Evolutionary conservation across 495 filamentous ascomycete genomes (phyloP).

Genomic region (Haplographium delicatum): DNA sequence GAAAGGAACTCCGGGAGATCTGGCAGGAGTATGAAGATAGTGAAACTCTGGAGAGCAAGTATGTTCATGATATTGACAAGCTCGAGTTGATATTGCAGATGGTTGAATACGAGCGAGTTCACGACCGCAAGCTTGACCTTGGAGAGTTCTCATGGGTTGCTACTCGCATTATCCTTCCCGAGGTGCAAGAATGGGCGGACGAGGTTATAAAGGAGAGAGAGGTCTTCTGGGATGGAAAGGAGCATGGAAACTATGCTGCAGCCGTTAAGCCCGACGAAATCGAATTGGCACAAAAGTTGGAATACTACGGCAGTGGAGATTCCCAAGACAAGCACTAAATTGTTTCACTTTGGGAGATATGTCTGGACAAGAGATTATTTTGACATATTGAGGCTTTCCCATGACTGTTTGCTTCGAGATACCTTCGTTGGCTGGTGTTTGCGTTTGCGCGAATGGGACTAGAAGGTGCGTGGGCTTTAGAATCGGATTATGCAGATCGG

Average conservation of each 20-base stretch:
- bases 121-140: conserved; percentile 56
- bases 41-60: conserved; percentile 73
- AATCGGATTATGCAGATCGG: too few relatives aligned
- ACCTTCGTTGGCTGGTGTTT: neutral
- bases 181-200: conserved; percentile 74
- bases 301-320: conserved; percentile 12
- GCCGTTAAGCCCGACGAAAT: conserved; percentile 3
- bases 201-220: conserved; percentile 72
- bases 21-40: conserved; percentile 95
- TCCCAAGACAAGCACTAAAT: neutral
- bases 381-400: neutral
- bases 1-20: conserved; percentile 61
- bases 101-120: conserved; percentile 85
- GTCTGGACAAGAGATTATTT: too few relatives aligned
- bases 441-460: too few relatives aligned
- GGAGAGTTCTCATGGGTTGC: conserved; percentile 79
- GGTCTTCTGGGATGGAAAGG: conserved; percentile 53
- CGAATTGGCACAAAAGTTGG: conserved; percentile 9
- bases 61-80: conserved; percentile 96
- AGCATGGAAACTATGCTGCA: conserved; percentile 12
- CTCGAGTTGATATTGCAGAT: conserved; percentile 92
- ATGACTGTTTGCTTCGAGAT: neutral
- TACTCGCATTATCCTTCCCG: conserved; percentile 62
- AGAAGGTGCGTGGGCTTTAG: too few relatives aligned
- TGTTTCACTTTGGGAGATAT: too few relatives aligned